phyloP scores from a whole-genome alignment of 2,329 filamentous ascomycete genomes.

The Fusarium annulatum region DNA sequence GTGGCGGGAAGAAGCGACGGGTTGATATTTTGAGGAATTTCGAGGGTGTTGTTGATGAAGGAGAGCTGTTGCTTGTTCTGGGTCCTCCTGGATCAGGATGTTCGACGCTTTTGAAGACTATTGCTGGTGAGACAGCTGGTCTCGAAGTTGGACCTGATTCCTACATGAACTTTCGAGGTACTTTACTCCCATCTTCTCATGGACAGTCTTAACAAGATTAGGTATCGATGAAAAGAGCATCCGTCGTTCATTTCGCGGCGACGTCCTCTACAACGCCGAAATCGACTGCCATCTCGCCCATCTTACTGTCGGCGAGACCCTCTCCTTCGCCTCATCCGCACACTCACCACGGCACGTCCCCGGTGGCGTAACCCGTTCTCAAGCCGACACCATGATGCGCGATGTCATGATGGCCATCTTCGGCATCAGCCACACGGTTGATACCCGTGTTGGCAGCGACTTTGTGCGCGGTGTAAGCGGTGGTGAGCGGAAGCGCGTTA shows the following conservation, averaged over 20 bases:
- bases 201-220: not conserved
- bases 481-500: slow-evolving; percentile 81
- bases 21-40: slow-evolving; percentile 46
- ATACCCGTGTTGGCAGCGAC: slow-evolving; percentile 78
- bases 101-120: slow-evolving; percentile 67
- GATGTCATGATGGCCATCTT: slow-evolving; percentile 80
- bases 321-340: slow-evolving; percentile 71
- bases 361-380: slow-evolving; percentile 11
- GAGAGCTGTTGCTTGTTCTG: slow-evolving; percentile 51
- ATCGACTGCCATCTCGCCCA: slow-evolving; percentile 72
- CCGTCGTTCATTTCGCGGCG: slow-evolving; percentile 60
- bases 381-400: slow-evolving; percentile 43
- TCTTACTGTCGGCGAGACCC: slow-evolving; percentile 72
- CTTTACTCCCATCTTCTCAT: rapidly evolving
- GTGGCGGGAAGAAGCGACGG: slow-evolving; percentile 1
- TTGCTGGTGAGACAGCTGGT: slow-evolving; percentile 63
- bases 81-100: slow-evolving; percentile 67
- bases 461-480: slow-evolving; percentile 77
- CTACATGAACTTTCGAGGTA: slow-evolving; percentile 64
- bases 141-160: slow-evolving; percentile 39
- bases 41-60: slow-evolving; percentile 46
- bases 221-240: slow-evolving; percentile 50
- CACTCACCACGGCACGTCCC: slow-evolving; percentile 68
- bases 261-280: slow-evolving; percentile 74
- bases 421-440: slow-evolving; percentile 77